phyloP scores from a whole-genome alignment of 768 basidiomycete genomes.

The Termitomyces heimii region DNA sequence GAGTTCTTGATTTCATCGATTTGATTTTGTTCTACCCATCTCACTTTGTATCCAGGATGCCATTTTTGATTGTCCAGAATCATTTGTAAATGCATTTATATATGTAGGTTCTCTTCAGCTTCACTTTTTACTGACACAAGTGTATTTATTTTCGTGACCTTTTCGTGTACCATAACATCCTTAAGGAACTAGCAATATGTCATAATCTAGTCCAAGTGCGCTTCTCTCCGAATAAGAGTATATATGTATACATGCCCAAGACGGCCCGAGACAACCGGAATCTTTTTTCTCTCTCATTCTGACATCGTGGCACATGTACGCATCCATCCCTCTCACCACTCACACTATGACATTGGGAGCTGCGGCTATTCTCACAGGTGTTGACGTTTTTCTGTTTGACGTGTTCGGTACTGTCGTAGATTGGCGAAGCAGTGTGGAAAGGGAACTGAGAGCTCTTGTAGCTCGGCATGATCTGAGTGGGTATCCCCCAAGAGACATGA shows the following conservation, averaged over 20 bases:
- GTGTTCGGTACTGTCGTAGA: slow-evolving; percentile 48
- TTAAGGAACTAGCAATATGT: not conserved
- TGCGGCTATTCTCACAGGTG: slow-evolving; percentile 13
- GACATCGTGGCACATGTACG: not conserved
- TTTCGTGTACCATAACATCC: not conserved
- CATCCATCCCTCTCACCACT: not conserved
- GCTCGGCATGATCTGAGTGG: slow-evolving; percentile 6
- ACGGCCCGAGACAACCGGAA: not conserved
- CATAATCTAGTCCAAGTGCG: not conserved
- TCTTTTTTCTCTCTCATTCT: not conserved
- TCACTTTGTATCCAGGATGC: not conserved
- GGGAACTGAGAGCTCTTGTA: slow-evolving; percentile 23
- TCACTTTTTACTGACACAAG: not conserved
- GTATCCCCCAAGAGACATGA: not conserved
- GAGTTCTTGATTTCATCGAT: not conserved
- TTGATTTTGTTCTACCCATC: not conserved
- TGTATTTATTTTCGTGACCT: not conserved
- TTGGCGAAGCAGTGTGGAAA: slow-evolving; percentile 30
- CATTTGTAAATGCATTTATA: not conserved
- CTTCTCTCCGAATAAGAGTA: not conserved
- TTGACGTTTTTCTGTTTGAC: slow-evolving; percentile 43
- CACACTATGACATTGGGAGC: not conserved
- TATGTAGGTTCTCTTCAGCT: too few relatives aligned
- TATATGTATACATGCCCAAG: not conserved
- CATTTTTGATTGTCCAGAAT: not conserved